Evolutionary conservation across 2,329 filamentous ascomycete genomes (phyloP).

Genomic region (Paracoccidioides brasiliensis): DNA sequence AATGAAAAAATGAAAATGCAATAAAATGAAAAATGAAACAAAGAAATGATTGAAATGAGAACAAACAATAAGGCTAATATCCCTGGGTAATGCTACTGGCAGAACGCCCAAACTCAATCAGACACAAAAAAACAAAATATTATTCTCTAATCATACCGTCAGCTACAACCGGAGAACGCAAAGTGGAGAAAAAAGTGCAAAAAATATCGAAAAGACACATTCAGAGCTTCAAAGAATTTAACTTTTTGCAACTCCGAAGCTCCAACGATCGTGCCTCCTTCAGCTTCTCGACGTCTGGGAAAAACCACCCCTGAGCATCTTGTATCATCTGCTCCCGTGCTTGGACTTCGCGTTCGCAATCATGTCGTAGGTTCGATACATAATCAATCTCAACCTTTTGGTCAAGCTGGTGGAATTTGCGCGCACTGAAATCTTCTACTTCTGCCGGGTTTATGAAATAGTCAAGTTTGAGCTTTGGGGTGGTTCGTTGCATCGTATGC

Average conservation of each 20-base stretch:
- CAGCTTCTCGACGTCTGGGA: conserved; percentile 66
- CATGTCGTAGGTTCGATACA: conserved; percentile 50
- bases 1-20: background rate
- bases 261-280: conserved; percentile 51
- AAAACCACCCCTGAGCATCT: conserved; percentile 79
- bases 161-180: background rate
- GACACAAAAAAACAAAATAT: conserved; percentile 3
- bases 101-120: conserved; percentile 3
- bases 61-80: background rate
- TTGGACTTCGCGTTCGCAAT: conserved; percentile 63
- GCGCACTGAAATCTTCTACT: conserved; percentile 53
- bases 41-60: background rate
- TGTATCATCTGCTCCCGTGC: conserved; percentile 55
- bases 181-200: background rate
- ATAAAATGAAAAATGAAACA: background rate
- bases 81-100: background rate
- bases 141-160: conserved; percentile 5
- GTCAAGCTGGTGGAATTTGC: conserved; percentile 64
- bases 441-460: conserved; percentile 80
- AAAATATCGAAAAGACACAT: background rate
- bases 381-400: conserved; percentile 61
- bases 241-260: conserved; percentile 45
- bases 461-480: conserved; percentile 56
- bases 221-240: conserved; percentile 26
- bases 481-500: conserved; percentile 60